phyloP scores from a whole-genome alignment of 2,329 filamentous ascomycete genomes.

The Atkinsonella texensis region DNA sequence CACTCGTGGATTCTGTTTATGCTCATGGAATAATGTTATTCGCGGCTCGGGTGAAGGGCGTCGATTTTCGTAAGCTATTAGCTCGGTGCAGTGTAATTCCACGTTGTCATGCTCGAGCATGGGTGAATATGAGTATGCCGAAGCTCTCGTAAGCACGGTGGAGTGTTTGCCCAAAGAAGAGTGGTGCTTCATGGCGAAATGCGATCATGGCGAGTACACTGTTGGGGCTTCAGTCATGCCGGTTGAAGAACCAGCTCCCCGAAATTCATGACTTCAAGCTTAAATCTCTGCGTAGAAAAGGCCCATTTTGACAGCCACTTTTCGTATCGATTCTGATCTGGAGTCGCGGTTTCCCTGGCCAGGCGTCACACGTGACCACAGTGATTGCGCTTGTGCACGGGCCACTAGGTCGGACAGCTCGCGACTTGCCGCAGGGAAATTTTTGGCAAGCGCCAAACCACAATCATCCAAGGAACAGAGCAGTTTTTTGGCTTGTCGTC shows the following conservation, averaged over 20 bases:
- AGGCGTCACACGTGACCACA: conserved; percentile 3
- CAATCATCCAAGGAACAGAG: not conserved
- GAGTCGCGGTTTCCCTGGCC: not conserved
- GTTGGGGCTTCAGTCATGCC: too few species aligned
- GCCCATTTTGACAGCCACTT: not conserved
- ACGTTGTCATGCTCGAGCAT: too few species aligned
- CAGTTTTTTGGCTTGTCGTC: conserved; percentile 10
- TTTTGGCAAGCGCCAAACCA: conserved; percentile 3
- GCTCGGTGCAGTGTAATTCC: too few species aligned
- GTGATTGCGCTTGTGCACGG: not conserved
- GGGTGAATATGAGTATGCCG: too few species aligned
- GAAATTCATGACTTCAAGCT: not conserved
- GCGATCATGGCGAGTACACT: too few species aligned
- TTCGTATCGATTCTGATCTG: not conserved
- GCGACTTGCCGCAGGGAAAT: conserved; percentile 6
- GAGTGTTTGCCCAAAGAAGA: too few species aligned
- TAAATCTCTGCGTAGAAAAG: not conserved
- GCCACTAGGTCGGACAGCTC: conserved; percentile 1
- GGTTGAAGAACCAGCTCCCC: too few species aligned
- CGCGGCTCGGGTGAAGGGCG: not conserved
- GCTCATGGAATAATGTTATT: not conserved
- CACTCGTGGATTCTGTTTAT: too few species aligned
- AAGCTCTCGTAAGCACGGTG: too few species aligned
- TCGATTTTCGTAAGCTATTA: too few species aligned
- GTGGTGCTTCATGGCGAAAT: too few species aligned